These are phyloP conservation scores for Pholiota molesta DNA, from an alignment of 768 basidiomycete species.

Conservation along the genomic window DNA sequence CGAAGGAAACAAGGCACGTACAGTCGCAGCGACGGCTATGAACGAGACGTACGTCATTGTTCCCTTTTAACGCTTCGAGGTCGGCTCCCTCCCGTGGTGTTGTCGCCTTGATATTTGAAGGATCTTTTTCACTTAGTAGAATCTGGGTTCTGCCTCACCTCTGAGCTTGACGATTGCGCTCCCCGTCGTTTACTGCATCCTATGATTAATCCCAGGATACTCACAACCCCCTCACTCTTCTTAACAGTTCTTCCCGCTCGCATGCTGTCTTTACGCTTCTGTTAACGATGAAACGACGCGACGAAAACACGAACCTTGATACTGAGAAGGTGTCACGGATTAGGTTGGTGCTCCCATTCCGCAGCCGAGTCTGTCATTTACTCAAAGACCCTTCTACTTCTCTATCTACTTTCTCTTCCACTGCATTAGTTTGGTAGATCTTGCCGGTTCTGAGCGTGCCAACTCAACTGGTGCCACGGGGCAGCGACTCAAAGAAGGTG, in stretches of 20 bases:
- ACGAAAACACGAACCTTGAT: slow-evolving; percentile 81
- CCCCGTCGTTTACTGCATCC: not conserved
- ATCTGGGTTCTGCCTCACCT: not conserved
- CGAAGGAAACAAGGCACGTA: slow-evolving; percentile 98
- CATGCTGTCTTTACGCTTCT: slow-evolving; percentile 98
- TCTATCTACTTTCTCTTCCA: slow-evolving; percentile 4
- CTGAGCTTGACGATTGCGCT: not conserved
- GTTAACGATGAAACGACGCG: slow-evolving; percentile 90
- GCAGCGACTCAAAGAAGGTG: slow-evolving; percentile 94
- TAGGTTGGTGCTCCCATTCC: slow-evolving; percentile 49
- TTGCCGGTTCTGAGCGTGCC: slow-evolving; percentile 96
- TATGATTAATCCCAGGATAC: not conserved
- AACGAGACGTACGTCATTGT: slow-evolving; percentile 82
- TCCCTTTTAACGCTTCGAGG: slow-evolving; percentile 5
- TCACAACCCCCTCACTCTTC: slow-evolving; percentile 10
- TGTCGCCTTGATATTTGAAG: not conserved
- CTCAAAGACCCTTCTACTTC: slow-evolving; percentile 10
- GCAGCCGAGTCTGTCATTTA: not conserved
- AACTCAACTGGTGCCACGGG: slow-evolving; percentile 98
- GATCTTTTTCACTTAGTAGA: not conserved
- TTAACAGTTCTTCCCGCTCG: slow-evolving; percentile 83
- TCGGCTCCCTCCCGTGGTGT: not conserved
- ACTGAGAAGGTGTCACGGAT: slow-evolving; percentile 99
- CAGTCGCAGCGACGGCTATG: slow-evolving; percentile 99
- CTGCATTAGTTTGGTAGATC: slow-evolving; percentile 77